These are phyloP conservation scores for Termitomyces sp. DNA, from an alignment of 768 basidiomycete genomes.

Conservation along the genomic window DNA sequence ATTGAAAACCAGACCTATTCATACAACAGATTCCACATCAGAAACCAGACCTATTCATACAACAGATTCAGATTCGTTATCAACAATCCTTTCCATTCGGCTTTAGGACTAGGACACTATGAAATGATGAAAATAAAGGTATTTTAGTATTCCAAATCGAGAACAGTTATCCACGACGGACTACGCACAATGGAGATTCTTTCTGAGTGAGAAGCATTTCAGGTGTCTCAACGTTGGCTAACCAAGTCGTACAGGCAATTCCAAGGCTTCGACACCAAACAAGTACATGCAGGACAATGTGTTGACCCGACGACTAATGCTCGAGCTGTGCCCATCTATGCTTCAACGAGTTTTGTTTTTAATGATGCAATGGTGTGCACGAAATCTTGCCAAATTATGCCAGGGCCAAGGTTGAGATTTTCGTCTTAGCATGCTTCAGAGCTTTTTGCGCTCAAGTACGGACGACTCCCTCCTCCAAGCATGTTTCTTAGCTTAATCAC, in stretches of 20 bases:
- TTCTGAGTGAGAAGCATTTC: not conserved
- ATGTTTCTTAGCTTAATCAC: not conserved
- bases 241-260: not conserved
- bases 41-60: too few relatives aligned
- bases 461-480: not conserved
- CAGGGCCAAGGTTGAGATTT: not conserved
- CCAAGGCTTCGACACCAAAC: slow-evolving; percentile 49
- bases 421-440: slow-evolving; percentile 44
- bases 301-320: slow-evolving; percentile 45
- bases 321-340: slow-evolving; percentile 57
- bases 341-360: slow-evolving; percentile 49
- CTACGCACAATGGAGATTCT: not conserved
- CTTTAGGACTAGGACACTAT: too few relatives aligned
- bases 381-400: not conserved
- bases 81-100: too few relatives aligned
- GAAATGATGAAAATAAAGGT: too few relatives aligned
- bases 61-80: too few relatives aligned
- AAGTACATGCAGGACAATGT: slow-evolving; percentile 55
- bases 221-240: not conserved
- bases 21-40: too few relatives aligned
- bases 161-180: too few relatives aligned
- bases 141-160: too few relatives aligned
- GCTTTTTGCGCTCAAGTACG: slow-evolving; percentile 41
- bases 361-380: slow-evolving; percentile 38
- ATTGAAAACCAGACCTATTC: too few relatives aligned